Conservation (phyloP, 2,329 filamentous ascomycete genomes). For the Xylaria polymorpha region DNA sequence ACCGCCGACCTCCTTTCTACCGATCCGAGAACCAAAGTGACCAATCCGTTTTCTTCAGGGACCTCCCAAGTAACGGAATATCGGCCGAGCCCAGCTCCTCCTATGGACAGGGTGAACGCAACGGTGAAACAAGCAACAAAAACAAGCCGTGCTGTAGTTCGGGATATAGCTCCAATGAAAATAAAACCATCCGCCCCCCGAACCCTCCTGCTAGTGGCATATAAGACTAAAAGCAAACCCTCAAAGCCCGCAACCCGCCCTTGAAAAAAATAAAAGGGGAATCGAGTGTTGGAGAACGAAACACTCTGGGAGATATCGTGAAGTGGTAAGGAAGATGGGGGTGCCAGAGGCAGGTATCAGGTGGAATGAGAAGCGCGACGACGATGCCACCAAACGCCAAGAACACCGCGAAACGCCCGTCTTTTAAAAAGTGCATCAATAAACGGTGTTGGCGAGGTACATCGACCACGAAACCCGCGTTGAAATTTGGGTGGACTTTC, state of each 20-base stretch:
- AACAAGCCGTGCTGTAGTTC: constrained; percentile 4
- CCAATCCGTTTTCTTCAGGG: constrained; percentile 19
- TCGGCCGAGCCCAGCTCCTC: constrained; percentile 12
- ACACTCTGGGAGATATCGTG: neutral
- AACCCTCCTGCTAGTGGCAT: constrained; percentile 5
- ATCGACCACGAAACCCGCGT: constrained; percentile 8
- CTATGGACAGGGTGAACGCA: constrained; percentile 23
- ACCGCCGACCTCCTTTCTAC: neutral
- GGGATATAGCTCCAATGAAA: constrained; percentile 8
- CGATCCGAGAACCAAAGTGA: constrained; percentile 16
- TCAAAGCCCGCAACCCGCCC: constrained; percentile 6
- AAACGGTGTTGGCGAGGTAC: constrained; percentile 24
- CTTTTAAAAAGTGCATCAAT: constrained; percentile 25
- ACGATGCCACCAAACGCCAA: constrained; percentile 40
- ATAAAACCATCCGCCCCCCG: neutral
- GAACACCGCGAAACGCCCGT: constrained; percentile 46
- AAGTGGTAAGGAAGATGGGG: constrained; percentile 17
- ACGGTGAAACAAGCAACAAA: constrained; percentile 3
- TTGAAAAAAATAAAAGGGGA: neutral
- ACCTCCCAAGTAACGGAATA: constrained; percentile 4
- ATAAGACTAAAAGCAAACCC: constrained; percentile 8
- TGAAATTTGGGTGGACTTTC: constrained; percentile 9
- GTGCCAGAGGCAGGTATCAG: constrained; percentile 45
- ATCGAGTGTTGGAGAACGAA: neutral
- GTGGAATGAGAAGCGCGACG: constrained; percentile 30